phyloP scores from a whole-genome alignment of 164 flowering plant species.

The Magnolia kwangsiensis region DNA sequence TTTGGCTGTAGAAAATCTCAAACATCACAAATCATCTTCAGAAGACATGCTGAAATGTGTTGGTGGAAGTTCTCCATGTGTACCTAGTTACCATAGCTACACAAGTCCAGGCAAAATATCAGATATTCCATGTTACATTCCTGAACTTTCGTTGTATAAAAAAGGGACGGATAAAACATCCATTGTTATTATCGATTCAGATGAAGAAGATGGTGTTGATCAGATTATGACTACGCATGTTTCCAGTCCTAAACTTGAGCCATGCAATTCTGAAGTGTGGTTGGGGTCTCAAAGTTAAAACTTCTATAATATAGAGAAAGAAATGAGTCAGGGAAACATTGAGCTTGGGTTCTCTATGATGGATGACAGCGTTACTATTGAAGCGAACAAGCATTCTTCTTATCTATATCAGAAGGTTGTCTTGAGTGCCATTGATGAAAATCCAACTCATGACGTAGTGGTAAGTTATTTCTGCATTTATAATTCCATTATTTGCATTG shows the following conservation, averaged over 20 bases:
- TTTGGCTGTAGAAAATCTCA: neutral
- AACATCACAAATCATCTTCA: neutral
- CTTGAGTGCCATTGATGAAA: too few species aligned
- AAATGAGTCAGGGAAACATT: constrained; percentile 1
- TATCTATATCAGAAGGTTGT: too few species aligned
- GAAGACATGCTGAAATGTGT: neutral
- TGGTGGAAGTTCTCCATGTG: constrained; percentile 2
- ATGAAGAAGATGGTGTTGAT: constrained; percentile 34
- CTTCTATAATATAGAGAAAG: neutral
- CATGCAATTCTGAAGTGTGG: neutral
- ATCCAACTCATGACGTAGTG: too few species aligned
- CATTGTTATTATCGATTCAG: constrained; percentile 36
- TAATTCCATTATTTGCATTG: too few species aligned
- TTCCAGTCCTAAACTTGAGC: neutral
- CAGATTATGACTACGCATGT: neutral
- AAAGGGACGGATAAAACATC: too few species aligned
- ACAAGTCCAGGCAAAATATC: too few species aligned
- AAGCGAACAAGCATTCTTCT: too few species aligned
- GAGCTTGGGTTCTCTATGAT: too few species aligned
- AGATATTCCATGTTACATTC: neutral
- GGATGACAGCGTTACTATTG: too few species aligned
- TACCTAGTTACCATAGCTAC: neutral
- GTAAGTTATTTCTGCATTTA: too few species aligned
- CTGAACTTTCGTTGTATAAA: neutral
- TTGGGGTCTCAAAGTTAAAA: neutral